Base-by-base conservation (phyloP, 2,329 filamentous ascomycete species). In the Hypoxylon sp. region DNA sequence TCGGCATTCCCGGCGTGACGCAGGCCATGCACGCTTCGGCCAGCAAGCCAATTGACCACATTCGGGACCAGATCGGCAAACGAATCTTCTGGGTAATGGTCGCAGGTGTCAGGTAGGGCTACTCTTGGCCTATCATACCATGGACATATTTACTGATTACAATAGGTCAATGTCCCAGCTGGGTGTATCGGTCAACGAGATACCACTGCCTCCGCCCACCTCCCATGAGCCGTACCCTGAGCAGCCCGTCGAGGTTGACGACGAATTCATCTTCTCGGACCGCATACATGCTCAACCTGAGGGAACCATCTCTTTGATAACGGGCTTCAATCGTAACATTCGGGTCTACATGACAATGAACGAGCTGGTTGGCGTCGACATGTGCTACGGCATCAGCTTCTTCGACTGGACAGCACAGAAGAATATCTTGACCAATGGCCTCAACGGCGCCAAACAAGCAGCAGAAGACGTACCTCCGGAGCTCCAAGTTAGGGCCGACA, bases 11-110 rank as follows among this genome's bases (percentile, higher is more conserved):
- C 71, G 24, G 73, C 69, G 29, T 76, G 74, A 35, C 67, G 72
- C 51, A 75, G 70, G 8, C 76, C 67, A 1, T 79, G 33, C 75
- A 78, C 53, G 64, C 70, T 4, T 70, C 71, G 1, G 75, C 79
- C 7, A 74, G 75, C 4, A 74, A 78, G 38, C 77, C 81, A 0
- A 84, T 89, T 58, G 88, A 91, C 66, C 87, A 88, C 45, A 83
- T 92, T 48, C 87, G 88, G 68, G 85, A 88, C 67, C 88, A 92
- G 73, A 83, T 90, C 42, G 86, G 88, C 42, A 89, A 90, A 71
- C 84, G 89, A 61, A 87, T 96, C 35, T 97, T 96, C 72, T 97
- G 92, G 88, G 88, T 90, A 18, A 82, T 92, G 65, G 86, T 95
- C 60, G 84, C 92, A 4, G 88, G 88, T 27, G 84, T 91, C 58